phyloP scores from a whole-genome alignment of 164 flowering plant species.

The Umbellularia californica region DNA sequence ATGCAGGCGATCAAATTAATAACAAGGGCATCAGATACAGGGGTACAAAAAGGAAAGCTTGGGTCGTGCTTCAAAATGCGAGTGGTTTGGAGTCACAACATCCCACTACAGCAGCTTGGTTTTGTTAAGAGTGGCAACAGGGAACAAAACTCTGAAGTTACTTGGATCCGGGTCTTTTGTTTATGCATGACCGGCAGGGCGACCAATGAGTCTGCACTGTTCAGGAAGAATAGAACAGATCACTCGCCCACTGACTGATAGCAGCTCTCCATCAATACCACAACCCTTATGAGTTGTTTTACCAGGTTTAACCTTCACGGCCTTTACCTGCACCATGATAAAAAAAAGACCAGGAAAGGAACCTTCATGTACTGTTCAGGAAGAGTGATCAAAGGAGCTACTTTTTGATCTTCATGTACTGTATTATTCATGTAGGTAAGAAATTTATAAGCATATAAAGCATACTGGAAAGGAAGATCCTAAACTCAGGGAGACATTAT shows the following conservation, averaged over 20 bases:
- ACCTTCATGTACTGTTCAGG: neutral
- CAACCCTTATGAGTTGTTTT: constrained; percentile 70
- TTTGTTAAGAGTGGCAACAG: constrained; percentile 22
- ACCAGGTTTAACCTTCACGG: constrained; percentile 79
- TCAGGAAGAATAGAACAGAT: constrained; percentile 84
- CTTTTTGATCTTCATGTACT: too few relatives aligned
- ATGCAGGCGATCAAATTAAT: too few relatives aligned
- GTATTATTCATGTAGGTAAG: too few relatives aligned
- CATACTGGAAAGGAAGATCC: too few relatives aligned
- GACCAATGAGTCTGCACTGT: constrained; percentile 95
- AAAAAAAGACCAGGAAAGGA: neutral
- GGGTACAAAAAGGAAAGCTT: too few relatives aligned
- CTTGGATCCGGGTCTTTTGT: neutral
- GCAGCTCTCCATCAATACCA: constrained; percentile 95
- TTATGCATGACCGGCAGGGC: constrained; percentile 34
- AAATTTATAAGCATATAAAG: too few relatives aligned
- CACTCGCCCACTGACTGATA: constrained; percentile 68
- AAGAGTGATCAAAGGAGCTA: too few relatives aligned
- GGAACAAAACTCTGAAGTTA: constrained; percentile 9
- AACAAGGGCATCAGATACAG: too few relatives aligned
- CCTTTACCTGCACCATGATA: constrained; percentile 71
- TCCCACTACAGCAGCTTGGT: neutral
- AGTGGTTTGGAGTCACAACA: too few relatives aligned
- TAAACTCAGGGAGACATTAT: too few relatives aligned
- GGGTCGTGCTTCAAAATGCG: too few relatives aligned